Evolutionary conservation across 1,284 basidiomycete species (phyloP).

Genomic region (Melampsora americana): DNA sequence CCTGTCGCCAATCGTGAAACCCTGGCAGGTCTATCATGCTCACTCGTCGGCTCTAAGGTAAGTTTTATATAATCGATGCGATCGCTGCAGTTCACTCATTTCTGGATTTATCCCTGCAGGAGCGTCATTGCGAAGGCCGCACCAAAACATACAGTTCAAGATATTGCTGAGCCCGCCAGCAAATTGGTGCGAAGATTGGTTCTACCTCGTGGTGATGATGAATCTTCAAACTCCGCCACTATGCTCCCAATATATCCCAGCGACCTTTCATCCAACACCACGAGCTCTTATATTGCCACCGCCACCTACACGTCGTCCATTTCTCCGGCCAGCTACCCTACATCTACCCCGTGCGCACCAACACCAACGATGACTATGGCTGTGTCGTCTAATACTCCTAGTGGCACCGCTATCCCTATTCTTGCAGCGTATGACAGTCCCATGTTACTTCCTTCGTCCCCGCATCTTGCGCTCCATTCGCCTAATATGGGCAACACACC

Average conservation of each 20-base stretch:
- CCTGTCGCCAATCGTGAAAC: neutral
- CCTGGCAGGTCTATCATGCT: slow-evolving; percentile 3
- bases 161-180: neutral
- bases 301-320: neutral
- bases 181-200: slow-evolving; percentile 5
- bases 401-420: neutral
- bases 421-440: slow-evolving; percentile 17
- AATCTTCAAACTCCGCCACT: neutral
- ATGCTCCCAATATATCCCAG: neutral
- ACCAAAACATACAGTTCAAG: neutral
- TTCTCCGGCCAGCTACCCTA: neutral
- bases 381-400: neutral
- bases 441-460: slow-evolving; percentile 26
- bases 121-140: neutral
- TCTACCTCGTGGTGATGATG: neutral
- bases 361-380: neutral
- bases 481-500: slow-evolving; percentile 24
- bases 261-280: neutral
- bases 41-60: neutral
- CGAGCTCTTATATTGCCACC: neutral
- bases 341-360: neutral
- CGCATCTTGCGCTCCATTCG: slow-evolving; percentile 22
- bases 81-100: neutral
- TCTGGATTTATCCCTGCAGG: neutral
- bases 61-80: neutral